Evolutionary conservation across 768 basidiomycete species (phyloP), one percentile per base, ranked within the genome.

Genomic region (Fomitopsis serialis): DNA sequence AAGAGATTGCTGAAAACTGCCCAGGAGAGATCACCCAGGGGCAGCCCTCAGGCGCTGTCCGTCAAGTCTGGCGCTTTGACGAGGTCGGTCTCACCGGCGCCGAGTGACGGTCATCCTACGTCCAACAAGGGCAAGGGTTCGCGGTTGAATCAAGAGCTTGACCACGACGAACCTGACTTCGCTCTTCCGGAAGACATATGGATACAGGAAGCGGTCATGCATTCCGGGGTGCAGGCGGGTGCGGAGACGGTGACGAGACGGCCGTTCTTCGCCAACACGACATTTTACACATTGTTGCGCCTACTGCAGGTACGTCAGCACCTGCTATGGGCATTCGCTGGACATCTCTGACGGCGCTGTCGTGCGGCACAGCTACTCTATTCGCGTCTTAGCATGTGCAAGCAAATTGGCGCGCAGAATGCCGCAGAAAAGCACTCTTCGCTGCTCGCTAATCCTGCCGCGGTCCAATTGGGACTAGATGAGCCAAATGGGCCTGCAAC

Each of bases 231-330:
- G 47, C 23, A 50, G 35, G 34, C 52, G 9, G 66, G 67, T 27
- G 66, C 67, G 29, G 58, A 61, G 42, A 56, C 59, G 13, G 59
- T 64, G 22, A 56, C 53, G 50, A 73, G 76, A 44, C 79, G 68
- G 50, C 78, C 87, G 9, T 91, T 98, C 70, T 98, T 96, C 70
- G 82, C 82, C 54, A 97, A 98, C 71, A 92, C 91, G 45, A 88
- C 92, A 21, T 91, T 93, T 66, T 99, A 98, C 72, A 89, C 89
- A 7, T 67, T 98, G 48, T 66, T 98, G 59, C 85, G 97, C 47
- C 73, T 96, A 49, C 67, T 98, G 47, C 93, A 99, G 85, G 96
- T 80, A 50, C 58, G 74, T 82, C 63, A n/a, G 35, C 27, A 36
- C 25, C 19, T 17, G 19, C 11, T 32, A 11, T 11, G 29, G 29